Conservation (phyloP, 2,329 filamentous ascomycete genomes). For the Lachnellula hyalina region DNA sequence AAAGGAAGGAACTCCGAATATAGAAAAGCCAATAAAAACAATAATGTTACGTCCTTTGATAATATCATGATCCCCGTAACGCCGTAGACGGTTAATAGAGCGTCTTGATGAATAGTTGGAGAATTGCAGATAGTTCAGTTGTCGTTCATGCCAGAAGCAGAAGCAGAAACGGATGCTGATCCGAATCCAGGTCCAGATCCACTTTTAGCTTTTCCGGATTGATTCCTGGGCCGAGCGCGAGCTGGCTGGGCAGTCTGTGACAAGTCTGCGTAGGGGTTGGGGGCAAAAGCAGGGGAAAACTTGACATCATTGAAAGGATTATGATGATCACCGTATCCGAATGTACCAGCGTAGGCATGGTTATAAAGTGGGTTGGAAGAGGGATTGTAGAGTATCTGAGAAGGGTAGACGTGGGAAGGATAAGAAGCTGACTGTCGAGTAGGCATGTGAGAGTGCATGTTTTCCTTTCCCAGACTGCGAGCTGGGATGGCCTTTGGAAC, state of each 20-base stretch:
- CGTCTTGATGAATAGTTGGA: neutral
- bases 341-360: constrained; percentile 19
- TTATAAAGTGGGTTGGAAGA: constrained; percentile 28
- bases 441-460: constrained; percentile 12
- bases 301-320: constrained; percentile 12
- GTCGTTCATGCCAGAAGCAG: constrained; percentile 7
- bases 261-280: constrained; percentile 16
- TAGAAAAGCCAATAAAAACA: neutral
- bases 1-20: constrained; percentile 2
- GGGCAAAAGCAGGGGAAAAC: constrained; percentile 1
- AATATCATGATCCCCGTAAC: neutral
- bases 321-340: constrained; percentile 11
- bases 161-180: neutral
- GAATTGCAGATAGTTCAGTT: constrained; percentile 9
- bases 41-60: neutral
- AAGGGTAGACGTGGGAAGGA: constrained; percentile 23
- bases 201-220: constrained; percentile 1
- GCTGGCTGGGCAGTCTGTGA: constrained; percentile 12
- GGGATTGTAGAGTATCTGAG: constrained; percentile 25
- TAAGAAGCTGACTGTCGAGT: constrained; percentile 13
- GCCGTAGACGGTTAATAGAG: neutral
- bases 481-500: constrained; percentile 17
- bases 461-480: constrained; percentile 25
- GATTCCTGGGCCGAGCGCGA: constrained; percentile 5
- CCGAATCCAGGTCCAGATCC: neutral